Evolutionary conservation across 2,329 filamentous ascomycete species (phyloP).

Genomic region (Didymella lethalis): DNA sequence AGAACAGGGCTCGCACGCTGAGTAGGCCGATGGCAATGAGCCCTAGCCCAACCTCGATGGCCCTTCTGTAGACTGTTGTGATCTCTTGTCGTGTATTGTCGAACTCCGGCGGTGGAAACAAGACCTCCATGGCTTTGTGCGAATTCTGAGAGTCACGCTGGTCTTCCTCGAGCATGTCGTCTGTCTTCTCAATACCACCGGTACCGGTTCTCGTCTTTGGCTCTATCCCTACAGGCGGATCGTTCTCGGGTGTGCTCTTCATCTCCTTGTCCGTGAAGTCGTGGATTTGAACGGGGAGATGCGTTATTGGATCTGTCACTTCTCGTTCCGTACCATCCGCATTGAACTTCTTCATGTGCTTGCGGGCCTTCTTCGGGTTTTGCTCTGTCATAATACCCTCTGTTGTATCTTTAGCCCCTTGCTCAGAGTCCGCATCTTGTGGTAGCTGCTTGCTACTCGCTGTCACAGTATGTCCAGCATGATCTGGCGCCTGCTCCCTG

Average conservation of each 20-base stretch:
- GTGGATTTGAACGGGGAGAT: conserved; percentile 72
- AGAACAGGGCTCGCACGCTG: conserved; percentile 45
- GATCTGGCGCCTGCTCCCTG: conserved; percentile 41
- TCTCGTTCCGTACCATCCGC: conserved; percentile 61
- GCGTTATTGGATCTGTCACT: conserved; percentile 77
- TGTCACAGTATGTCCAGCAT: conserved; percentile 38
- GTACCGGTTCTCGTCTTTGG: conserved; percentile 56
- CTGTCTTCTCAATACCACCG: conserved; percentile 55
- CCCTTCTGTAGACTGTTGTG: conserved; percentile 54
- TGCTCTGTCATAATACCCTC: conserved; percentile 47
- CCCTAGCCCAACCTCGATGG: conserved; percentile 53
- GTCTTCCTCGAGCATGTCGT: conserved; percentile 55
- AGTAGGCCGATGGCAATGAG: conserved; percentile 48
- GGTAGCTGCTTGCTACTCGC: conserved; percentile 24
- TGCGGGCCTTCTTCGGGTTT: conserved; percentile 58
- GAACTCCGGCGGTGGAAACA: conserved; percentile 64
- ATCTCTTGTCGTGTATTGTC: conserved; percentile 56
- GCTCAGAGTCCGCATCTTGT: conserved; percentile 33
- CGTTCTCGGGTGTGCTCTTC: conserved; percentile 57
- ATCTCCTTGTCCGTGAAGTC: conserved; percentile 73
- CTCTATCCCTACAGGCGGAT: conserved; percentile 52
- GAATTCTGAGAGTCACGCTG: conserved; percentile 51
- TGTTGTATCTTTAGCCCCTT: conserved; percentile 54
- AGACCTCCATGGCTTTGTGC: conserved; percentile 56
- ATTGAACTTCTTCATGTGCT: conserved; percentile 59